phyloP scores from a whole-genome alignment of 345 rosid genomes.

The Fremontodendron californicum region DNA sequence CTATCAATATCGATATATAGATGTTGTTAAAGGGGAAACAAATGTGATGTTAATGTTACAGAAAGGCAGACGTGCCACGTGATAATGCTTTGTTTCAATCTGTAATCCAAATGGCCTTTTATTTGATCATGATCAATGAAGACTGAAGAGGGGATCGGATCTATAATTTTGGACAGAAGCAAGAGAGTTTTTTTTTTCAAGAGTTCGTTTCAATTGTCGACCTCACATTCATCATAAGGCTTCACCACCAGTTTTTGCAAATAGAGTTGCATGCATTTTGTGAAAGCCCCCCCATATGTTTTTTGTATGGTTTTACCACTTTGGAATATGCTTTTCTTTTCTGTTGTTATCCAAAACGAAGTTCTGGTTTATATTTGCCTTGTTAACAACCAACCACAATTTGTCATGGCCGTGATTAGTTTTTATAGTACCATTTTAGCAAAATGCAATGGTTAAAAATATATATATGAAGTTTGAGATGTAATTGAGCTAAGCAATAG shows the following conservation, averaged over 20 bases:
- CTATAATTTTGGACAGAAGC: neutral
- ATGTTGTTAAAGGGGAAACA: neutral
- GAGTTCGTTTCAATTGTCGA: neutral
- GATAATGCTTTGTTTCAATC: conserved; percentile 1
- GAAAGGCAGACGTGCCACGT: neutral
- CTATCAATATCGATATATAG: neutral
- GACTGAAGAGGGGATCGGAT: neutral
- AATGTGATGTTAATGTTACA: neutral
- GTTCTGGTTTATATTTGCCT: neutral
- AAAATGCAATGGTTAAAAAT: neutral
- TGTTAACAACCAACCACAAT: neutral
- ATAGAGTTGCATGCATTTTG: neutral
- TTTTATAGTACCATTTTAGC: neutral
- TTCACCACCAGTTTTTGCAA: neutral
- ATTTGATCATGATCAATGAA: neutral
- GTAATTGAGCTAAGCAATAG: too few species aligned
- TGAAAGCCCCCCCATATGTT: neutral
- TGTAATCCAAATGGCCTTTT: neutral
- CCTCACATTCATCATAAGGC: neutral
- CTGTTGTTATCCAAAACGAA: neutral
- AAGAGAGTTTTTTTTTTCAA: neutral
- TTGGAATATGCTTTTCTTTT: neutral
- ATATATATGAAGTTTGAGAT: neutral
- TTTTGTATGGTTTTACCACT: neutral
- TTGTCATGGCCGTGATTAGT: neutral